phyloP scores from a whole-genome alignment of 176 grass and related monocot genomes.

The Oryza officinalis region DNA sequence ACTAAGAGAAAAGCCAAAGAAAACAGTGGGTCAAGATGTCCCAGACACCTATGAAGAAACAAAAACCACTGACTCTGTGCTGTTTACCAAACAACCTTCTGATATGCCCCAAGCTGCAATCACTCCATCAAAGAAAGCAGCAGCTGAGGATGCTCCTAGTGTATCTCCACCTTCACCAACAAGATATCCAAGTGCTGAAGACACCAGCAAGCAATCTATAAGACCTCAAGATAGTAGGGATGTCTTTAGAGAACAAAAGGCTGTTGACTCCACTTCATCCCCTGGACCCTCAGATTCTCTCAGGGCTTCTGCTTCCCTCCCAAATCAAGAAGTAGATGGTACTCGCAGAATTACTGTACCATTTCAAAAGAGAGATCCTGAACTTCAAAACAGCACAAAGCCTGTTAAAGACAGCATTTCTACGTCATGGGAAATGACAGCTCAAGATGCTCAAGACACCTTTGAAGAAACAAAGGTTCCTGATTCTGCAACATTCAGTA shows the following conservation, averaged over 20 bases:
- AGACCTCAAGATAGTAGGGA: constrained; percentile 11
- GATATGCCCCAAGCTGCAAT: constrained; percentile 5
- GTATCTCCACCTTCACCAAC: constrained; percentile 19
- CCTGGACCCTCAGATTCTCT: no score
- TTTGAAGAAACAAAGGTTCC: constrained; percentile 30
- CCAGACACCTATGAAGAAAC: constrained; percentile 21
- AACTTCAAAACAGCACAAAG: constrained; percentile 16
- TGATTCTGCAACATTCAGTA: constrained; percentile 28
- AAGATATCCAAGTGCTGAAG: constrained; percentile 29
- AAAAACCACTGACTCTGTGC: neutral
- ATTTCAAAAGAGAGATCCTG: constrained; percentile 28
- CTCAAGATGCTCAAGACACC: constrained; percentile 14
- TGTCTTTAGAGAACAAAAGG: constrained; percentile 18
- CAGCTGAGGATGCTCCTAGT: neutral
- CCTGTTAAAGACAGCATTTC: constrained; percentile 22
- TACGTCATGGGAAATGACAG: neutral
- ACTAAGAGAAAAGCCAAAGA: neutral
- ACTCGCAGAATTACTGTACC: neutral
- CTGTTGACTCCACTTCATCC: constrained; percentile 20
- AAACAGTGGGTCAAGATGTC: constrained; percentile 27
- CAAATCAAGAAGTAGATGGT: constrained; percentile 19
- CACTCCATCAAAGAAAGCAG: constrained; percentile 14
- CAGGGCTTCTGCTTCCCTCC: neutral
- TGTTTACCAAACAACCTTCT: constrained; percentile 11
- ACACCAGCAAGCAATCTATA: constrained; percentile 18